These are phyloP conservation scores for Chenopodium berlandieri DNA, from an alignment of 148 eudicot species.

Conservation along the genomic window DNA sequence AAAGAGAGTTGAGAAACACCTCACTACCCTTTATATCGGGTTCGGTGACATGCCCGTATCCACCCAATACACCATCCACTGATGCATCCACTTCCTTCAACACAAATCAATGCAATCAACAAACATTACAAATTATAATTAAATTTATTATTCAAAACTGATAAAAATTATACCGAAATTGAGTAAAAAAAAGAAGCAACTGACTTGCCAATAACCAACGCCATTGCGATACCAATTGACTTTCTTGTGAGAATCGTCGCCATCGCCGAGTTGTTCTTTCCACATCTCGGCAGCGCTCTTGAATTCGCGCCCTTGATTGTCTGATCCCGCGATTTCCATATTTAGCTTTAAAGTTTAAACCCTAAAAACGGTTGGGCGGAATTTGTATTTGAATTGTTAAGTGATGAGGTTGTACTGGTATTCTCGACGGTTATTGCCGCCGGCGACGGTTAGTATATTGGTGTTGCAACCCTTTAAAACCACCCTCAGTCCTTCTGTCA, in stretches of 20 bases:
- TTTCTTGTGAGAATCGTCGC: slow-evolving; percentile 45
- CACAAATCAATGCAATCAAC: background rate
- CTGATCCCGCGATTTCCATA: slow-evolving; percentile 72
- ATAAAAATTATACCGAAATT: background rate
- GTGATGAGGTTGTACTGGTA: no score
- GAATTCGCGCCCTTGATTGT: slow-evolving; percentile 68
- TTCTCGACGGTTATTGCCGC: no score
- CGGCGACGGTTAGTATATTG: no score
- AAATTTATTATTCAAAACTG: background rate
- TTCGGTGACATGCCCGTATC: slow-evolving; percentile 69
- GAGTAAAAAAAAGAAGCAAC: background rate
- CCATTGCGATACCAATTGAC: slow-evolving; percentile 73
- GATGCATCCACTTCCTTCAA: slow-evolving; percentile 86
- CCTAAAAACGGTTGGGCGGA: background rate
- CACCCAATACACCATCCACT: slow-evolving; percentile 90
- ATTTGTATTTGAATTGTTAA: no score
- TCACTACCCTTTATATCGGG: slow-evolving; percentile 78
- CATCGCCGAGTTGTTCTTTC: slow-evolving; percentile 73
- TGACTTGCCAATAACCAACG: slow-evolving; percentile 81
- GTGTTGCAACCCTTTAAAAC: no score
- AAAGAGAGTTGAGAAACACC: slow-evolving; percentile 57
- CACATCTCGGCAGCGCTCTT: slow-evolving; percentile 86
- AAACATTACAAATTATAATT: background rate
- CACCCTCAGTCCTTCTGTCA: no score
- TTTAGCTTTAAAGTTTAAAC: background rate